Evolutionary conservation across 2,329 filamentous ascomycete genomes (phyloP).

Genomic region (Chaetomiaceae sp.): DNA sequence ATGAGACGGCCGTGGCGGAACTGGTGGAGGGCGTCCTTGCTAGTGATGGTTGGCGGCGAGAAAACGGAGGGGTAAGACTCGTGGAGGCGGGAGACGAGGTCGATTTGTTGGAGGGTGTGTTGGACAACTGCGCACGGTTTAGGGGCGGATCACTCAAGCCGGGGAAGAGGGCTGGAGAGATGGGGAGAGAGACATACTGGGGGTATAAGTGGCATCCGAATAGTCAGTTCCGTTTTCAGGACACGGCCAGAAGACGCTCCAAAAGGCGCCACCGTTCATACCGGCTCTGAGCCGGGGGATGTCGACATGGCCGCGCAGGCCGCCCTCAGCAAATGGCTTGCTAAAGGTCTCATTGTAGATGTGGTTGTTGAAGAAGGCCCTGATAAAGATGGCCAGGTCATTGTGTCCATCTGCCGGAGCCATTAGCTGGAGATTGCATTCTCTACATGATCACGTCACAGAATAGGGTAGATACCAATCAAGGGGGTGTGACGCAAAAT

Average conservation of each 20-base stretch:
- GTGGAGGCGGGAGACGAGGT: constrained; percentile 62
- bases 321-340: constrained; percentile 67
- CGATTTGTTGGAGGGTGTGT: constrained; percentile 66
- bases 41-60: constrained; percentile 60
- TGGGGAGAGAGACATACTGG: constrained; percentile 2
- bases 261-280: constrained; percentile 79
- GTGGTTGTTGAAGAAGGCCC: constrained; percentile 64
- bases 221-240: constrained; percentile 69
- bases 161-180: neutral
- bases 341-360: constrained; percentile 72
- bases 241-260: constrained; percentile 80
- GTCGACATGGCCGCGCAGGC: constrained; percentile 68
- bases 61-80: constrained; percentile 63
- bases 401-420: constrained; percentile 71
- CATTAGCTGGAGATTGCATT: constrained; percentile 10
- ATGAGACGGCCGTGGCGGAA: constrained; percentile 55
- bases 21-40: constrained; percentile 53
- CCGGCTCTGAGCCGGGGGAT: constrained; percentile 68
- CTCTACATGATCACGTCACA: neutral
- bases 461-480: constrained; percentile 38
- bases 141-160: no score
- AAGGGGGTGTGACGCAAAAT: constrained; percentile 45
- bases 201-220: constrained; percentile 54
- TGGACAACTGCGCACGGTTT: constrained; percentile 20
- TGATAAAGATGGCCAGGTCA: constrained; percentile 74